Evolutionary conservation across 129 eudicot genomes (phyloP), one percentile per base, ranked within the genome.

Genomic region (Tanacetum coccineum): DNA sequence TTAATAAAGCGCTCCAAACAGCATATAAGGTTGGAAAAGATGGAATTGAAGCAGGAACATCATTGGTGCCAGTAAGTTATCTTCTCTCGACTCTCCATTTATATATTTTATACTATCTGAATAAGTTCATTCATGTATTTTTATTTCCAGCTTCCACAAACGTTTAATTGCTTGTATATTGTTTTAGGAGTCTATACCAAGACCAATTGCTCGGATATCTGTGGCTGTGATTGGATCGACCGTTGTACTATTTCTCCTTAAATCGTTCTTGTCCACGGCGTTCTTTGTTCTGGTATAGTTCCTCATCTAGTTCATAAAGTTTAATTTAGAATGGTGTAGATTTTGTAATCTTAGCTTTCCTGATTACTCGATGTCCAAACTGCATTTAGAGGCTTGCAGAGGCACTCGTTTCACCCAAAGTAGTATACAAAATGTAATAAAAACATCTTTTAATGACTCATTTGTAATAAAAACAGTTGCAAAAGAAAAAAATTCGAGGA

Each of bases 21-120:
- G 88, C 53, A n/a, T 79, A 80, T 81, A 85, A 78, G 69, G 83
- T 87, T 45, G 96, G 90, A 60, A 87, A 66, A 76, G 96, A 87
- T 81, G 97, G 88, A 65, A 61, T 91, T 73, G 97, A 91, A 76
- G 95, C 95, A 39, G 97, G 97, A 83, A 79, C 96, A 17, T 72
- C 72, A 61, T 71, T 91, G 76, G 96, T 91, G 73, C 97, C 97
- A 45, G 97, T 91, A 81, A 87, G 91, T 81, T 62, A 28, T 61
- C 4, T 48, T 68, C 32, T 52, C n/a, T 30, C 56, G 19, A 8
- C 32, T 52, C n/a, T 30, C 56, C 25, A 8, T 36, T 44, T 50
- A 32, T 26, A 70, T 52, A 9, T 61, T 14, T 11, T 44, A 40
- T 9, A 50, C 1, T 25, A 32, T 17, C 11, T 4, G 26, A 40